Evolutionary conservation across 148 eudicot genomes (phyloP), one percentile per base, ranked within the genome.

Genomic region (Tetragonia tetragonoides): DNA sequence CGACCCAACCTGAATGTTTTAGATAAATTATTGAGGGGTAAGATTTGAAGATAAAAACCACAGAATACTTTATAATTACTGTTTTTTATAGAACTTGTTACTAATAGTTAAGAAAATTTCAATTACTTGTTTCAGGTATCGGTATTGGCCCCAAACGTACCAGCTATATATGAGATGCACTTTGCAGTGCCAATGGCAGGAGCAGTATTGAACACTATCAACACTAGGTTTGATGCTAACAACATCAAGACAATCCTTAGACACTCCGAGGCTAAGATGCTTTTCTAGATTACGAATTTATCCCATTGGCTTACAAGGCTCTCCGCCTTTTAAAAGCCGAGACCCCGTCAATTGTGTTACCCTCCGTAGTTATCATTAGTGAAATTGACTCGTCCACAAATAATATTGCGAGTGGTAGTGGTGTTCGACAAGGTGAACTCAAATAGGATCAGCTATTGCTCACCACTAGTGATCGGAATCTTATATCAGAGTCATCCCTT

Each of bases 101-200:
- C n/a, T n/a, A n/a, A n/a, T n/a, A n/a, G n/a, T n/a, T n/a, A n/a
- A n/a, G 1, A 28, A 28, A 28, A 28, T 28, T 28, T 28, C 34
- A 28, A 28, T 28, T 17, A 10, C 46, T 21, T 10, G 20, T 66
- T 72, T 37, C 76, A 94, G 98, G 93, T 92, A 4, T 95, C 99
- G 0, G 97, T 95, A 0, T 53, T 95, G 66, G 99, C 99, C 10
- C 99, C 99, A 3, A 95, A 95, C 34, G 66, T 89, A 42, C 99
- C 99, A 21, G 97, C 99, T 16, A 2, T 89, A 77, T 95, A 92
- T 64, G 99, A 95, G 86, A 87, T 93, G 91, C 99, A 95, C 79
- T 95, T 92, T 44, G 99, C 96, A 6, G 99, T 92, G 73, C 96
- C 99, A 6, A 95, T 95, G 97, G 95, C 97, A 0, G 99, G 99